Evolutionary conservation across 352 stramenopile genomes (phyloP), one percentile per base, ranked within the genome.

Genomic region (Globisporangium solare): DNA sequence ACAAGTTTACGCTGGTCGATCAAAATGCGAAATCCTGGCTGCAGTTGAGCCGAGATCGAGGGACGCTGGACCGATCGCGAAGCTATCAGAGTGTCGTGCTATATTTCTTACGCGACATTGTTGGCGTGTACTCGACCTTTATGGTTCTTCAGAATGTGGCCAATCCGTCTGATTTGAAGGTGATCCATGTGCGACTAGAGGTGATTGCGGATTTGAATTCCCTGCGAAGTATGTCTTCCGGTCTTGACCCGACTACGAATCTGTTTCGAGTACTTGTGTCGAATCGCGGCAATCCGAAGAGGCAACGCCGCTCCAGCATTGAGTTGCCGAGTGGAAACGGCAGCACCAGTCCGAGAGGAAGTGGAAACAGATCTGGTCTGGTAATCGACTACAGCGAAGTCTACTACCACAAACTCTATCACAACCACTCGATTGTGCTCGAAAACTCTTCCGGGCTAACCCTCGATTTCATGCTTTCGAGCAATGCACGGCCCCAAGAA

Each of bases 391-490:
- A 88, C 66, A 86, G 78, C 24, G 83, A 95, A 49, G 81, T 95
- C 3, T 95, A 91, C 58, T 95, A 93, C 53, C 73, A 93, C 76
- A 93, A 95, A 57, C 60, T 93, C 3, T 95, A 95, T 51, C 85
- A 93, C 57, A 95, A 95, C 50, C 85, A 95, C 70, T 95, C 85
- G 32, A 89, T 95, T 35, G 78, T 95, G 63, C 85, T 95, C 18
- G 85, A 95, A 55, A 95, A 95, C 47, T 86, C 83, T 21, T 93
- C 83, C 21, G 76, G 78, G n/a, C 61, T 95, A 60, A 84, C 70
- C 39, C 72, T 95, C 17, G 85, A 95, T 56, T 95, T 95, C 56
- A 93, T 91, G 52, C 64, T 95, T 22, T 92, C 81, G 42, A 95
- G 79, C 47, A 95, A 88, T 51, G 83, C 83, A 3, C 74, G 77